Evolutionary conservation across 805 yeast genomes (phyloP), one percentile per base, ranked within the genome.

Genomic region (Ogataea trehalophila): DNA sequence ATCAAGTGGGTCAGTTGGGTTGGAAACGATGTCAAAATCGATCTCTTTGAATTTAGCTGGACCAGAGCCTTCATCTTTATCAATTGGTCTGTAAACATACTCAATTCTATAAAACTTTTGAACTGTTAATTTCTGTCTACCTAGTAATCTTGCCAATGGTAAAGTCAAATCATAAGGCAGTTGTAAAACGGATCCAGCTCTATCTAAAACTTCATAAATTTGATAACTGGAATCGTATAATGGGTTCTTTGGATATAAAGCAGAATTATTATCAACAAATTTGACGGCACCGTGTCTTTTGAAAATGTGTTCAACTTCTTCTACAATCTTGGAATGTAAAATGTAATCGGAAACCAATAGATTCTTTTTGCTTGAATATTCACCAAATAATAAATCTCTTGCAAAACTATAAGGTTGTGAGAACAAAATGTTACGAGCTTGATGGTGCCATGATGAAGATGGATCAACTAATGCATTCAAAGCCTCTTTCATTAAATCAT

Each of bases 371-470:
- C 36, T 40, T 2, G 67, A 61, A 47, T 58, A 59, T 41, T 74
- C 74, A 49, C 91, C 98, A 65, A 86, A 94, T 50, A 94, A 71
- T 14, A 89, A 77, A 63, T 89, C 97, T 54, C 84, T 82, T 0
- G 96, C 96, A 49, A 87, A 74, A 64, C 84, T 83, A 57, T 89
- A 85, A 0, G 96, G 90, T 57, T 88, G 95, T 15, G 86, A 75
- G 64, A 94, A 94, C 34, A 94, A 68, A 0, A 94, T 85, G 45
- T 85, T 86, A 59, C 97, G 77, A 0, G 94, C 96, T 63, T 90
- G 95, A 53, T 83, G 87, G 54, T 91, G 94, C 95, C 97, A 90
- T 1, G 96, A 91, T 0, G 97, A 87, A 0, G 94, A 81, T 0
- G 96, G 92, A 62, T 90, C 91, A 0, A 96, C 85, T 48, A 94